These are phyloP conservation scores for Teratosphaeria destructans DNA, from an alignment of 2,329 filamentous ascomycete species.

Conservation along the genomic window DNA sequence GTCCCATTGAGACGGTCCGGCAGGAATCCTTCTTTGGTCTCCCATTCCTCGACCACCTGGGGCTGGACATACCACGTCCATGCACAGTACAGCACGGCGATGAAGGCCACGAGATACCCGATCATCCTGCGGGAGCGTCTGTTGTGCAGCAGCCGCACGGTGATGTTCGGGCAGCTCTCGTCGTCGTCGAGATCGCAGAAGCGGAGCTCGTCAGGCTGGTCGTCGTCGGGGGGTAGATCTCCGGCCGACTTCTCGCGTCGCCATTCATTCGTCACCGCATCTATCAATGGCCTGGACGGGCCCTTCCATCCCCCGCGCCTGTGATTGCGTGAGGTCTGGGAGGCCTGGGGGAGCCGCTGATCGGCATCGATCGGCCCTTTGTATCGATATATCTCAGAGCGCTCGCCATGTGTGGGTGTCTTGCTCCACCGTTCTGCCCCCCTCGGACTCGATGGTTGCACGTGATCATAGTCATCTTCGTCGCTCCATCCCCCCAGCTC, in stretches of 20 bases:
- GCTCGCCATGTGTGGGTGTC: neutral
- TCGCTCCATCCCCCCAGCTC: neutral
- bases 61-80: slow-evolving; percentile 31
- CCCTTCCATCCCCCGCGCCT: neutral
- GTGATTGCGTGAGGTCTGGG: neutral
- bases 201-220: slow-evolving; percentile 10
- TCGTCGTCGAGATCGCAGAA: slow-evolving; percentile 28
- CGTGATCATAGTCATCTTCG: neutral
- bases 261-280: slow-evolving; percentile 8
- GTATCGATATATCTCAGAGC: neutral
- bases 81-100: slow-evolving; percentile 21
- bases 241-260: neutral
- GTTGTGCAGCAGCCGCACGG: slow-evolving; percentile 7
- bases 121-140: slow-evolving; percentile 22
- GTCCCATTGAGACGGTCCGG: slow-evolving; percentile 13
- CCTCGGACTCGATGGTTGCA: neutral
- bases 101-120: slow-evolving; percentile 21
- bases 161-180: slow-evolving; percentile 15
- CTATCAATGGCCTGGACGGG: slow-evolving; percentile 2
- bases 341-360: neutral
- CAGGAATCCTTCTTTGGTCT: slow-evolving; percentile 26
- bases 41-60: slow-evolving; percentile 23
- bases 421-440: neutral
- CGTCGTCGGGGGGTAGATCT: slow-evolving; percentile 2
- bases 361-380: neutral